Percentiles rank a stretch among this genome's conserved stretches.
These are phyloP conservation scores for Aphanocladium album DNA, from an alignment of 2,329 filamentous ascomycete genomes.

Conservation along the genomic window DNA sequence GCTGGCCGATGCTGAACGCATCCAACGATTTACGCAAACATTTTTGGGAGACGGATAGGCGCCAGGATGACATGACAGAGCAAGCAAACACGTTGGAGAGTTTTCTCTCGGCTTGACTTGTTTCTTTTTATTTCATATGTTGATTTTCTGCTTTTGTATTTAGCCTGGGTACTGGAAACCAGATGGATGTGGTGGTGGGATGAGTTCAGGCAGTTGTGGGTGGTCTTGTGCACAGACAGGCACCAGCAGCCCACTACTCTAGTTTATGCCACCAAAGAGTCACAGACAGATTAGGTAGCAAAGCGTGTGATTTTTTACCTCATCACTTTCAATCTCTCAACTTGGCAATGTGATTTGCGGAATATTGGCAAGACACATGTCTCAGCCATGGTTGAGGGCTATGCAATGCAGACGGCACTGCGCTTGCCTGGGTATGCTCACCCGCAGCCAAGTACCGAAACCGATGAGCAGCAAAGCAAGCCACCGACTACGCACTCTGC, in stretches of 20 bases:
- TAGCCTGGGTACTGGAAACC: not conserved
- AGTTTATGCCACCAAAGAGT: not conserved
- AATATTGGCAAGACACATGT: not conserved
- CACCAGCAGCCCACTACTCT: not conserved
- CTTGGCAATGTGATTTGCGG: not conserved
- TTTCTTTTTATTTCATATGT: not conserved
- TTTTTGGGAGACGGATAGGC: slow-evolving; percentile 1
- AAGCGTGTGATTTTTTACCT: not conserved
- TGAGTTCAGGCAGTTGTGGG: not conserved
- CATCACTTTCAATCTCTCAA: not conserved
- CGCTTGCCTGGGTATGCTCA: not conserved
- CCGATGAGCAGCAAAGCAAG: not conserved
- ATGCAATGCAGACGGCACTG: not conserved
- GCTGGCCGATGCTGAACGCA: slow-evolving; percentile 10
- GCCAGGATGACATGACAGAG: slow-evolving; percentile 1
- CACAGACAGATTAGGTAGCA: slow-evolving; percentile 1
- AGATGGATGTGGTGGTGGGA: not conserved
- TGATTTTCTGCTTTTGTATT: not conserved
- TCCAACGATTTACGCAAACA: slow-evolving; percentile 8
- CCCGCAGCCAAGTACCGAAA: slow-evolving; percentile 3
- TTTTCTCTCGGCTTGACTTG: not conserved
- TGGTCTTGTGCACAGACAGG: not conserved
- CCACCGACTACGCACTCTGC: slow-evolving; percentile 1
- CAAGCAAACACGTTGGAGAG: not conserved
- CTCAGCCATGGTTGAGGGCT: not conserved